phyloP scores from a whole-genome alignment of 495 filamentous ascomycete species.

The Echria macrotheca region DNA sequence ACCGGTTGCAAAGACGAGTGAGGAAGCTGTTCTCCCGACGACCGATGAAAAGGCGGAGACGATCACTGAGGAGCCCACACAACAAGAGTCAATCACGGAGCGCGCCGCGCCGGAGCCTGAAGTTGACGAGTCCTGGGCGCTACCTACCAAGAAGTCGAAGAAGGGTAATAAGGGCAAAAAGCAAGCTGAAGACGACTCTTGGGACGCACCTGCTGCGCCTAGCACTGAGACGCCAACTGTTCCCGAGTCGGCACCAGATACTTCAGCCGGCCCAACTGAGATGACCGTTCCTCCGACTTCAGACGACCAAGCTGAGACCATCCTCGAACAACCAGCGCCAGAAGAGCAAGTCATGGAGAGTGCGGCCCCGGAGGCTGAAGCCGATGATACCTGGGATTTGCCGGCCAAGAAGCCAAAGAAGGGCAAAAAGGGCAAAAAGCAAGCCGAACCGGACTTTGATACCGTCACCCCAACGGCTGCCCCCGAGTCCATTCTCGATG shows the following conservation, averaged over 20 bases:
- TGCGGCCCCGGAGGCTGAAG: background rate
- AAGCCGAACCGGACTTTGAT: conserved; percentile 15
- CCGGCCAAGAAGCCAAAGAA: conserved; percentile 28
- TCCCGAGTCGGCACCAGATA: background rate
- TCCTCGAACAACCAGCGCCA: too few species aligned
- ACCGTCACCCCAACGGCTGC: conserved; percentile 13
- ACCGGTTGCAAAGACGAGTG: too few species aligned
- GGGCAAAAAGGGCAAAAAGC: conserved; percentile 26
- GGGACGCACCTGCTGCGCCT: background rate
- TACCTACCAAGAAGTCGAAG: conserved; percentile 27
- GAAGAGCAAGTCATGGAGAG: too few species aligned
- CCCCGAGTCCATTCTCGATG: too few species aligned
- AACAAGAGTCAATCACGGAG: too few species aligned
- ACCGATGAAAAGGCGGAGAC: too few species aligned
- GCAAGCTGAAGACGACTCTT: background rate
- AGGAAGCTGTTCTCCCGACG: too few species aligned
- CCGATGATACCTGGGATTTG: conserved; percentile 3
- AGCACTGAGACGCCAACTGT: background rate
- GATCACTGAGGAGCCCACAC: too few species aligned
- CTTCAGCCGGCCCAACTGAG: too few species aligned
- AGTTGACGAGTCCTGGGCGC: conserved; percentile 19
- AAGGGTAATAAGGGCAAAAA: conserved; percentile 20
- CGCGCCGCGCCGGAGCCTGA: background rate
- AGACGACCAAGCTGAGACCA: background rate
- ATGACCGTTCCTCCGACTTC: too few species aligned